Evolutionary conservation across 1,284 basidiomycete species (phyloP).

Genomic region (Porogramme epimiltina): DNA sequence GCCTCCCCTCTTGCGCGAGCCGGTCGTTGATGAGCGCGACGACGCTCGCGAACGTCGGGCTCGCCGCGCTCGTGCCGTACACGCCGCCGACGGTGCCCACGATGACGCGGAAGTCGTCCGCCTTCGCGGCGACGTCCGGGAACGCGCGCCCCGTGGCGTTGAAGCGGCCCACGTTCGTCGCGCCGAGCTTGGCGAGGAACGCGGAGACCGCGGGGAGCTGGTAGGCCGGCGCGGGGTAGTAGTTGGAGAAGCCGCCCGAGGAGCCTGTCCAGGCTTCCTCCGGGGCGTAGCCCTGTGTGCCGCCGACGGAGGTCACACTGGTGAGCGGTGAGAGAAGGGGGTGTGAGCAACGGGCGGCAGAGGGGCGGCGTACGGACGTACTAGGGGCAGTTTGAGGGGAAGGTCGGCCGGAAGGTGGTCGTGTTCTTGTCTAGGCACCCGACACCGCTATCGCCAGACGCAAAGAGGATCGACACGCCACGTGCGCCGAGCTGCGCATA

Average conservation of each 20-base stretch:
- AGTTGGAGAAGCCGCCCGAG: slow-evolving; percentile 65
- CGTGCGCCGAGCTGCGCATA: slow-evolving; percentile 51
- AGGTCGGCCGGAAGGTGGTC: slow-evolving; percentile 58
- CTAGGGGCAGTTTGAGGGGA: slow-evolving; percentile 65
- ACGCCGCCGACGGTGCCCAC: slow-evolving; percentile 44
- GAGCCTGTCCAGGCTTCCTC: slow-evolving; percentile 49
- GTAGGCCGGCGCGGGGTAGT: slow-evolving; percentile 41
- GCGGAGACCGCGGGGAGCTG: slow-evolving; percentile 36
- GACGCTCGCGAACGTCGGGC: slow-evolving; percentile 53
- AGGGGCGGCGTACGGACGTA: slow-evolving; percentile 14
- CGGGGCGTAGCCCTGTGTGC: slow-evolving; percentile 48
- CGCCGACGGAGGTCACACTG: slow-evolving; percentile 63
- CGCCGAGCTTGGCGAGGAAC: slow-evolving; percentile 31
- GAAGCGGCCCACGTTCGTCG: slow-evolving; percentile 28
- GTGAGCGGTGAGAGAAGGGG: slow-evolving; percentile 19
- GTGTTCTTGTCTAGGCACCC: slow-evolving; percentile 50
- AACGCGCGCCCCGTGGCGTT: slow-evolving; percentile 33
- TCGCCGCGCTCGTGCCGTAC: slow-evolving; percentile 49
- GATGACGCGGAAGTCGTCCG: slow-evolving; percentile 32
- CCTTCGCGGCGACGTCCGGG: slow-evolving; percentile 34
- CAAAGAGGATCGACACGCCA: slow-evolving; percentile 64
- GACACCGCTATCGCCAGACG: slow-evolving; percentile 62
- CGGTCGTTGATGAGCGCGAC: slow-evolving; percentile 58
- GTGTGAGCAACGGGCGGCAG: background rate
- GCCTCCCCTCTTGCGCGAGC: slow-evolving; percentile 40